These are phyloP conservation scores for Brassica hybrid DNA, from an alignment of 441 rosid genomes.

Conservation along the genomic window DNA sequence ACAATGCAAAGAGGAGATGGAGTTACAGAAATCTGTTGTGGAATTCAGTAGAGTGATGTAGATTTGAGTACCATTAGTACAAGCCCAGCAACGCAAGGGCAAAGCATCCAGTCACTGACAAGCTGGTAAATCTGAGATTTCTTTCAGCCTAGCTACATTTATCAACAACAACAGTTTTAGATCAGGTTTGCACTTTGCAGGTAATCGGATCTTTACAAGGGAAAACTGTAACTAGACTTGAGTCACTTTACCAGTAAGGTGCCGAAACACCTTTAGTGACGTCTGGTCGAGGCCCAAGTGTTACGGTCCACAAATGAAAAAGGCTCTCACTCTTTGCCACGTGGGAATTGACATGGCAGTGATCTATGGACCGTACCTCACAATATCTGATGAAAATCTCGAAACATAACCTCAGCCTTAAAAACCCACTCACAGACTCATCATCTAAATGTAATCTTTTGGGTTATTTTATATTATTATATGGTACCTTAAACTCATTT, in stretches of 20 bases:
- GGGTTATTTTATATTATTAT: not conserved
- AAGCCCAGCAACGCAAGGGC: not conserved
- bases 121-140: not conserved
- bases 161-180: not conserved
- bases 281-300: not conserved
- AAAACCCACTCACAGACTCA: not conserved
- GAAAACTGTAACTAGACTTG: not conserved
- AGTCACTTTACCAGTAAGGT: not conserved
- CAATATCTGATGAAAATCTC: constrained; percentile 36
- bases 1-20: not conserved
- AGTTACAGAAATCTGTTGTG: not conserved
- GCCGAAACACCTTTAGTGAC: not conserved
- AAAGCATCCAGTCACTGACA: not conserved
- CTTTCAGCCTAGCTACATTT: not conserved
- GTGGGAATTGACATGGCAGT: constrained; percentile 17
- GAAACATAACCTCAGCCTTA: constrained; percentile 36
- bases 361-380: constrained; percentile 20
- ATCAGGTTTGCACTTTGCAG: not conserved
- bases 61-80: not conserved
- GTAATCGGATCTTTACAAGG: not conserved
- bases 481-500: not conserved
- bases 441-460: not conserved
- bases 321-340: not conserved
- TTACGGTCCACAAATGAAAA: not conserved
- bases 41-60: not conserved